These are phyloP conservation scores for Colletotrichum lindemuthianum DNA, from an alignment of 2,329 filamentous ascomycete species.

Conservation along the genomic window DNA sequence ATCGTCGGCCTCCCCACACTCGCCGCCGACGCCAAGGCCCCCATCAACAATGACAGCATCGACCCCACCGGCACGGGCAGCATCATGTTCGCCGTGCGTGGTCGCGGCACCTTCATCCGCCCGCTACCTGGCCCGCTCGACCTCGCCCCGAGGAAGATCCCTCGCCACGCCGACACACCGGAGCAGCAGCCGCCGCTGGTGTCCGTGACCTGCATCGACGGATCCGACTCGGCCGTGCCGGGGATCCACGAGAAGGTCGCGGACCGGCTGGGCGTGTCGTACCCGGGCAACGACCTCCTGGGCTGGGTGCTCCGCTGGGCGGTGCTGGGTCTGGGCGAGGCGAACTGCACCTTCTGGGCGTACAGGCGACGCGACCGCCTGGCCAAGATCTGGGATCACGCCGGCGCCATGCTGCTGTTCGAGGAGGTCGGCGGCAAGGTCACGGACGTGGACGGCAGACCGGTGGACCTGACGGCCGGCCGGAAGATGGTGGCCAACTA, in stretches of 20 bases:
- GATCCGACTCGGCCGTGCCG: slow-evolving; percentile 58
- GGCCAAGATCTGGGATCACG: slow-evolving; percentile 70
- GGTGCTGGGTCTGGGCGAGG: slow-evolving; percentile 60
- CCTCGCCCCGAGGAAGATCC: slow-evolving; percentile 43
- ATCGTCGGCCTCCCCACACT: slow-evolving; percentile 61
- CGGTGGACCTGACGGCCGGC: slow-evolving; percentile 60
- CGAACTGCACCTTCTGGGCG: slow-evolving; percentile 66
- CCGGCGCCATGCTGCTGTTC: slow-evolving; percentile 68
- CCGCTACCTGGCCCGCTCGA: slow-evolving; percentile 45
- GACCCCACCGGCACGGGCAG: slow-evolving; percentile 56
- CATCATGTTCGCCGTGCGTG: slow-evolving; percentile 61
- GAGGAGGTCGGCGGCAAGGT: slow-evolving; percentile 66
- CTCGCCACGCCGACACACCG: slow-evolving; percentile 40
- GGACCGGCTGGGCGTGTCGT: slow-evolving; percentile 51
- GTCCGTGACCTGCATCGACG: slow-evolving; percentile 58
- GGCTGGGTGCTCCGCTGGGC: slow-evolving; percentile 69
- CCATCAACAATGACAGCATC: slow-evolving; percentile 55
- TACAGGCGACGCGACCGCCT: slow-evolving; percentile 59
- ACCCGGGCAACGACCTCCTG: slow-evolving; percentile 62
- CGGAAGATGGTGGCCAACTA: slow-evolving; percentile 61
- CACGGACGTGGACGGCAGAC: slow-evolving; percentile 63
- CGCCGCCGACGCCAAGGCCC: slow-evolving; percentile 49
- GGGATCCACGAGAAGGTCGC: slow-evolving; percentile 58
- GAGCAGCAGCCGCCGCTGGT: slow-evolving; percentile 44
- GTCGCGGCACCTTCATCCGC: slow-evolving; percentile 59